Evolutionary conservation across 1,284 basidiomycete genomes (phyloP).

Genomic region (Athelia psychrophila): DNA sequence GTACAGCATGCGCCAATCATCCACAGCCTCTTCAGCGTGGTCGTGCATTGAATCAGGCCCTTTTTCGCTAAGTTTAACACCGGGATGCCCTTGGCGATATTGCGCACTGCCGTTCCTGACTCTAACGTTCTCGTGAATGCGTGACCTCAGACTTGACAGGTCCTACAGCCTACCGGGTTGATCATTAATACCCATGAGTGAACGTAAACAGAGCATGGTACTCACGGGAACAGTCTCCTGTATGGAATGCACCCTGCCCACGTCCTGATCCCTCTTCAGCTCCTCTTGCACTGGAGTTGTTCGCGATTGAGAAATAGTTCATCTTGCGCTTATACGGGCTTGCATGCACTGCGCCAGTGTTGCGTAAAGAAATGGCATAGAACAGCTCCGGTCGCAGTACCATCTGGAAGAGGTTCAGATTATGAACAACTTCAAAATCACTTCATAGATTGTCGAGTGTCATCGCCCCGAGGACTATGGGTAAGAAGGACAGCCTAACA

Average conservation of each 20-base stretch:
- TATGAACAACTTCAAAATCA: constrained; percentile 54
- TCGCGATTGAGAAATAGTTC: constrained; percentile 66
- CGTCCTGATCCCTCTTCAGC: constrained; percentile 76
- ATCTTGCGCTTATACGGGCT: constrained; percentile 57
- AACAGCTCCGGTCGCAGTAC: constrained; percentile 36
- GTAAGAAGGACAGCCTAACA: too few species aligned
- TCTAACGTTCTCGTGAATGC: constrained; percentile 95
- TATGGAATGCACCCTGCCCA: constrained; percentile 80
- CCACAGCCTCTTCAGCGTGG: constrained; percentile 85
- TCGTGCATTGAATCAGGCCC: constrained; percentile 89
- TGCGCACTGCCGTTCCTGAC: constrained; percentile 92
- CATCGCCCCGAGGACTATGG: constrained; percentile 38
- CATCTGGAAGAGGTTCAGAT: constrained; percentile 79
- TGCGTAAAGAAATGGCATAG: constrained; percentile 18
- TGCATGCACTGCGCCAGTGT: constrained; percentile 60
- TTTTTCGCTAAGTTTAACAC: constrained; percentile 92
- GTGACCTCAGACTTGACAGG: constrained; percentile 89
- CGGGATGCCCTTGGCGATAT: constrained; percentile 97
- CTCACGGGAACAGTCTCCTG: constrained; percentile 91
- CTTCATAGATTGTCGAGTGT: constrained; percentile 56
- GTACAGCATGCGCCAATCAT: constrained; percentile 75
- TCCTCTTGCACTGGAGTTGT: constrained; percentile 67
- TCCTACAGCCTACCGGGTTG: constrained; percentile 56
- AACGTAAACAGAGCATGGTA: too few species aligned
- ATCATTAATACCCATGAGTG: too few species aligned